Base-by-base conservation (phyloP, 1,284 basidiomycete species). In the Ceratobasidium sp. region DNA sequence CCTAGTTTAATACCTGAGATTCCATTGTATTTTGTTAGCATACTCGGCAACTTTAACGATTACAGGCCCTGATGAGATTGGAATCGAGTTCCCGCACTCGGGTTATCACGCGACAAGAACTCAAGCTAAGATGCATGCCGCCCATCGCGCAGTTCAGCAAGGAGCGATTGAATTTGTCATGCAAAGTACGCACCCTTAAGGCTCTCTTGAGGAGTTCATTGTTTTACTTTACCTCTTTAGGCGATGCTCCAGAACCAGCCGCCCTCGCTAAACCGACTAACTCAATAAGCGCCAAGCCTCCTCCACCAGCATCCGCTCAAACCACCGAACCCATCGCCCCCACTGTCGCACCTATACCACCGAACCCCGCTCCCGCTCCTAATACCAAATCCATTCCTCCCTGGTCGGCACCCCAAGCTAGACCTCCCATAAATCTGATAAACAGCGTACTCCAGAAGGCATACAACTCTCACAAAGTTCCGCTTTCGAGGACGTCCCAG, bases 21-120 rank as follows among this genome's bases (percentile, higher is more conserved):
- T n/a, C n/a, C n/a, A n/a, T n/a, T n/a, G 28, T 4, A 26, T 49
- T 1, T 11, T 50, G 11, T 28, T 23, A 69, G 64, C 52, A 35
- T 69, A 69, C 21, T 69, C 64, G 16, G 50, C 64, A 4, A 41
- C 38, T 46, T 57, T 69, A 43, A 69, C 64, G 1, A 52, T 69
- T 26, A 69, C 64, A 55, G 64, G 64, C 6, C 52, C 50, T 18
- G 64, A 69, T 30, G 64, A 69, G 13, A 69, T 69, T 16, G 64
- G 64, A 69, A 69, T 69, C 50, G 64, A 69, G 35, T 69, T 57
- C 21, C 64, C 50, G n/a, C 30, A 55, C 32, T 69, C 64, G 9
- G 64, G 52, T 7, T 18, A n/a, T 3, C 52, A 69, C 32, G 18
- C 50, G 13, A 69, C 52, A 9, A 14, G 26, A 3, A 26, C 46